Percentiles rank a stretch among this genome's conserved stretches.
Evolutionary conservation across 2,329 filamentous ascomycete genomes (phyloP).

Genomic region (Lomentospora prolificans): DNA sequence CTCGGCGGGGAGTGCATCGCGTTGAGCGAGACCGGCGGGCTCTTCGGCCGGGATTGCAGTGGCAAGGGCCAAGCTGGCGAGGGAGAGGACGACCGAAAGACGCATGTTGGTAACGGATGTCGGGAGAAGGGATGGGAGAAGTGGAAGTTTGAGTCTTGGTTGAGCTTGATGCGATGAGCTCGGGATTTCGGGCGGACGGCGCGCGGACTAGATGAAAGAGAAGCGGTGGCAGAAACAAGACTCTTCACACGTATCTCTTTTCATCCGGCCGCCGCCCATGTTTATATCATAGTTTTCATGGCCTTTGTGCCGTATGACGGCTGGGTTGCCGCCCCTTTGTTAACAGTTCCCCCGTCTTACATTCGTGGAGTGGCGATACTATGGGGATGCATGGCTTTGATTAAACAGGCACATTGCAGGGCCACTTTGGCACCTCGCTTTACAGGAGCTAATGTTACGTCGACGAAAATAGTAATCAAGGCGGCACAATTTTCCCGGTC

Average conservation of each 20-base stretch:
- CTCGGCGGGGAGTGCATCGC: conserved; percentile 9
- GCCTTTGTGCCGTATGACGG: background rate
- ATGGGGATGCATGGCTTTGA: background rate
- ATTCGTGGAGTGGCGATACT: background rate
- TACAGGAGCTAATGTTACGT: background rate
- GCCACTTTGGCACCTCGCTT: background rate
- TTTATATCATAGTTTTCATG: background rate
- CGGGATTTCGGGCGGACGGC: too few relatives aligned
- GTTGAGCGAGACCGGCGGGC: background rate
- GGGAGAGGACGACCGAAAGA: conserved; percentile 3
- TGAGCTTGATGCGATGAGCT: too few relatives aligned
- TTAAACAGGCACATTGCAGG: background rate
- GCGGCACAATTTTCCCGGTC: background rate
- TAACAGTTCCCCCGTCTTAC: conserved; percentile 2
- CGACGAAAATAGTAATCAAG: background rate
- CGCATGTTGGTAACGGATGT: background rate
- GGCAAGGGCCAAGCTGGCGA: conserved; percentile 10
- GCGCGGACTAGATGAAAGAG: too few relatives aligned
- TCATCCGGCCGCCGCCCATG: background rate
- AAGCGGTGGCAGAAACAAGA: too few relatives aligned
- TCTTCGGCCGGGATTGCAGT: conserved; percentile 4
- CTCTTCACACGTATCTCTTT: too few relatives aligned
- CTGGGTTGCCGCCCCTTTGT: background rate
- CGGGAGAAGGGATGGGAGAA: background rate
- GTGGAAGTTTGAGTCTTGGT: too few relatives aligned